phyloP scores from a whole-genome alignment of 164 flowering plant species.

The Chimonanthus salicifolius region DNA sequence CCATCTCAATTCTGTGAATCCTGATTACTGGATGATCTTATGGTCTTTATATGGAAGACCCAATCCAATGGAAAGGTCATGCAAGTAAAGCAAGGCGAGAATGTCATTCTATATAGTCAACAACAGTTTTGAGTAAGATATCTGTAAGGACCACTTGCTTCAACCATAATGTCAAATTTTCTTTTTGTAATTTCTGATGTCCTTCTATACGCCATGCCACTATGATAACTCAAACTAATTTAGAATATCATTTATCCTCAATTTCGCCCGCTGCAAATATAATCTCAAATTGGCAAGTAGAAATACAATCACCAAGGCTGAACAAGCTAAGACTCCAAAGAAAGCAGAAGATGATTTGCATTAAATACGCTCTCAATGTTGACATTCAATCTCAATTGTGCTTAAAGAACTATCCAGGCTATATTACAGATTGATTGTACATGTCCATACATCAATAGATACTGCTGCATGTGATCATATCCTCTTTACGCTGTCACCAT shows the following conservation, averaged over 20 bases:
- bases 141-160: too few relatives aligned
- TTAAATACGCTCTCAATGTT: background rate
- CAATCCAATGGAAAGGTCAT: too few relatives aligned
- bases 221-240: too few relatives aligned
- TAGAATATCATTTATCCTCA: background rate
- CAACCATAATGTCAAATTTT: too few relatives aligned
- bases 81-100: too few relatives aligned
- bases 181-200: too few relatives aligned
- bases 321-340: background rate
- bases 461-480: conserved; percentile 23
- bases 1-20: too few relatives aligned
- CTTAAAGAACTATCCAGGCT: background rate
- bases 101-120: too few relatives aligned
- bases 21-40: too few relatives aligned
- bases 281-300: background rate
- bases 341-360: background rate
- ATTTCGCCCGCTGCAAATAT: background rate
- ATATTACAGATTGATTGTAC: background rate
- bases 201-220: too few relatives aligned
- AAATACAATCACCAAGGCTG: background rate
- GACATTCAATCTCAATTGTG: background rate
- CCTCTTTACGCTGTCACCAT: conserved; percentile 78
- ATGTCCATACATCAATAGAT: background rate
- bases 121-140: too few relatives aligned
- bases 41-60: too few relatives aligned